Percentiles rank a stretch among this genome's conserved stretches.
phyloP scores from a whole-genome alignment of 805 yeast species.

The Blastobotrys chiropterorum region DNA sequence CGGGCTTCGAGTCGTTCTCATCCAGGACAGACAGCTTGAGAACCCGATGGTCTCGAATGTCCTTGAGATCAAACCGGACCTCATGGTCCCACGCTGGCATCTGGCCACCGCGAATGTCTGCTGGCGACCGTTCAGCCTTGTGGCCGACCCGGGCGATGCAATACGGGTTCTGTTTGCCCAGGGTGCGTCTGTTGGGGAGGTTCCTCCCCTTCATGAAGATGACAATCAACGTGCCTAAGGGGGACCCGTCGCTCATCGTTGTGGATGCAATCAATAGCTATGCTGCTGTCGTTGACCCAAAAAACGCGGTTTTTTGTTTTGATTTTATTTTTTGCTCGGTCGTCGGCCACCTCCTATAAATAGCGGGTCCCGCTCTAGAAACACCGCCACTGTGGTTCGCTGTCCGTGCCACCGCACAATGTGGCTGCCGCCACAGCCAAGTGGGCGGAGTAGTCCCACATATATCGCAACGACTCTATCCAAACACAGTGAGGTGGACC shows the following conservation, averaged over 20 bases:
- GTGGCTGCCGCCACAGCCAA: too few relatives aligned
- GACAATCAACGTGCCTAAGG: slow-evolving; percentile 54
- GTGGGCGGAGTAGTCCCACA: too few relatives aligned
- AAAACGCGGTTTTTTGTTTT: too few relatives aligned
- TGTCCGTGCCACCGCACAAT: too few relatives aligned
- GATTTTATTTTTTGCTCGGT: background rate
- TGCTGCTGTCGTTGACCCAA: too few relatives aligned
- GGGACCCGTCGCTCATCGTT: background rate
- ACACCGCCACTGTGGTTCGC: background rate
- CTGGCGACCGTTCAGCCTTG: slow-evolving; percentile 69
- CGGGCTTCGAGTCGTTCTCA: slow-evolving; percentile 71
- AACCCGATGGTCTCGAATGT: slow-evolving; percentile 40
- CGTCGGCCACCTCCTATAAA: background rate
- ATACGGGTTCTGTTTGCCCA: slow-evolving; percentile 93
- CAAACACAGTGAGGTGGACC: background rate
- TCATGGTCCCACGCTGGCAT: slow-evolving; percentile 70
- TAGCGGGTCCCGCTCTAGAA: background rate
- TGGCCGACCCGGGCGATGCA: slow-evolving; percentile 77
- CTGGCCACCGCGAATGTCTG: slow-evolving; percentile 86
- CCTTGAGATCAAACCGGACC: slow-evolving; percentile 28
- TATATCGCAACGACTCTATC: too few relatives aligned
- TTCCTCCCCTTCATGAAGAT: slow-evolving; percentile 57
- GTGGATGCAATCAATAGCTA: background rate
- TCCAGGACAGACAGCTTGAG: slow-evolving; percentile 74
- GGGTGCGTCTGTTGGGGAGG: slow-evolving; percentile 74